Conservation (phyloP, 371 early-diverging fungal species). For the Mortierella sp. region DNA sequence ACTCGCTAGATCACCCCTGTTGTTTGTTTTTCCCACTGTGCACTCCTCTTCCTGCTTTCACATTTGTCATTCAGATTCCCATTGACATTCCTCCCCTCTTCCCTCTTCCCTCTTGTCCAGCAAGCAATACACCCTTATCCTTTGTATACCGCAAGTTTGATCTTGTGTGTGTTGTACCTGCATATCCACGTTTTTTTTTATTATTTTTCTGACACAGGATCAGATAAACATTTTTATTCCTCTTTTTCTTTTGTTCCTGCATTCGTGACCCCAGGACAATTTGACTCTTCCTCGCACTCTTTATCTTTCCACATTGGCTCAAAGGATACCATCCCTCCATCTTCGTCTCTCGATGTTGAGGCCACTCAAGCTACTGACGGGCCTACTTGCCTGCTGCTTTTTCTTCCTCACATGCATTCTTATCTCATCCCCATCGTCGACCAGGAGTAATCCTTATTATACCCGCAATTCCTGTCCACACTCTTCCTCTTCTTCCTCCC, state of each 20-base stretch:
- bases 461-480: slow-evolving; percentile 8
- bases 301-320: neutral
- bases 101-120: neutral
- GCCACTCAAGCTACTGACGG: slow-evolving; percentile 33
- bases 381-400: slow-evolving; percentile 20
- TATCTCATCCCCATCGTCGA: slow-evolving; percentile 5
- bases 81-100: neutral
- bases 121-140: neutral
- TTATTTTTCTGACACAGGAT: neutral
- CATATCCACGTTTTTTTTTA: neutral
- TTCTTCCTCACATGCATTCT: slow-evolving; percentile 32
- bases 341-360: slow-evolving; percentile 23
- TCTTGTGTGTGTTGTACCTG: neutral
- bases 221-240: neutral
- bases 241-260: too few relatives aligned
- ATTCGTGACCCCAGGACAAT: too few relatives aligned
- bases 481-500: neutral
- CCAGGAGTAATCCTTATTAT: slow-evolving; percentile 4
- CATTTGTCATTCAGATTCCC: neutral
- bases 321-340: neutral
- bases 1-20: too few relatives aligned
- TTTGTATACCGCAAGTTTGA: neutral
- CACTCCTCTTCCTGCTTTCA: neutral
- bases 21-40: neutral
- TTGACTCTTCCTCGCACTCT: slow-evolving; percentile 1